Evolutionary conservation across 2,329 filamentous ascomycete genomes (phyloP).

Genomic region (Metarhizium robertsii): DNA sequence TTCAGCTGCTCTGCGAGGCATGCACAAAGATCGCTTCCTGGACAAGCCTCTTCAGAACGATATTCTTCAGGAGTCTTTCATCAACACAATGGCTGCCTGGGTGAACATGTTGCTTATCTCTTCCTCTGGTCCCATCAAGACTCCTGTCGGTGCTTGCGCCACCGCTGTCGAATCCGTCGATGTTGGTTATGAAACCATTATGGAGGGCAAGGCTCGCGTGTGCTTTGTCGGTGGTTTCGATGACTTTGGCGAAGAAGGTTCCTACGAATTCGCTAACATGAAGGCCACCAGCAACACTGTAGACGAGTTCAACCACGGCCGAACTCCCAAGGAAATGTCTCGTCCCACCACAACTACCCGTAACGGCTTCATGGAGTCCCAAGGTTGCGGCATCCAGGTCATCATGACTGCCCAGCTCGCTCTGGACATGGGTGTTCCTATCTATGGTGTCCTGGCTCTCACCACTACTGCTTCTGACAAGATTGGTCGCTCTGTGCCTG

Average conservation of each 20-base stretch:
- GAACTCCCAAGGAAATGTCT: slow-evolving; percentile 96
- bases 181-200: slow-evolving; percentile 95
- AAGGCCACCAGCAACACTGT: slow-evolving; percentile 97
- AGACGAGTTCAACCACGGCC: slow-evolving; percentile 90
- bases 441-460: slow-evolving; percentile 87
- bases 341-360: slow-evolving; percentile 92
- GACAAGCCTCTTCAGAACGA: slow-evolving; percentile 98
- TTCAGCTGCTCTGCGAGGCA: slow-evolving; percentile 81
- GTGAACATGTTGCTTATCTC: slow-evolving; percentile 98
- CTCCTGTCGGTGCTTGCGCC: slow-evolving; percentile 92
- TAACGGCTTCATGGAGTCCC: slow-evolving; percentile 98
- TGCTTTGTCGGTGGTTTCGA: slow-evolving; percentile 98
- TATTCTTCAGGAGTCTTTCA: slow-evolving; percentile 98
- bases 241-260: slow-evolving; percentile 98
- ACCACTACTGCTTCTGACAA: slow-evolving; percentile 97
- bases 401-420: slow-evolving; percentile 97
- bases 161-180: slow-evolving; percentile 96
- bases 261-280: slow-evolving; percentile 99
- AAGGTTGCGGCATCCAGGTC: slow-evolving; percentile 95
- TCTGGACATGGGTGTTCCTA: slow-evolving; percentile 96
- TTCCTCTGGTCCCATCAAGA: slow-evolving; percentile 97
- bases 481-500: slow-evolving; percentile 94
- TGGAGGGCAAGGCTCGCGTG: slow-evolving; percentile 94
- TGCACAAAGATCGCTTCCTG: slow-evolving; percentile 96
- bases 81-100: slow-evolving; percentile 99